Percentiles rank a stretch among this genome's conserved stretches.
Conservation (phyloP, 495 filamentous ascomycete species). For the Tuber brumale region DNA sequence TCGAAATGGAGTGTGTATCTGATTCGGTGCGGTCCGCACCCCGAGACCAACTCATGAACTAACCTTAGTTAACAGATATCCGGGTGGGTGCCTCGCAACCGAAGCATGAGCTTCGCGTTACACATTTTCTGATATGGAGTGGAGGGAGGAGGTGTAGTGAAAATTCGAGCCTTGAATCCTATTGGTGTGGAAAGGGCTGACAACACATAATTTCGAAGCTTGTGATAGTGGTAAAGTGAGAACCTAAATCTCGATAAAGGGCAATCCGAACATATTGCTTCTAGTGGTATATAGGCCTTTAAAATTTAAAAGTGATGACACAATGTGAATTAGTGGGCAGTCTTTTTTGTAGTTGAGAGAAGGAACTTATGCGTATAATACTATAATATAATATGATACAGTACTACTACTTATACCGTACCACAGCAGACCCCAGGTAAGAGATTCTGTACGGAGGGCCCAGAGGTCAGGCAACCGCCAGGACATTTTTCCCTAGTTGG, state of each 20-base stretch:
- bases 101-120: neutral
- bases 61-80: neutral
- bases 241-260: neutral
- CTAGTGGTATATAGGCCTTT: neutral
- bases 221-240: neutral
- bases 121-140: neutral
- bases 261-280: neutral
- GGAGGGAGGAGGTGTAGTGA: neutral
- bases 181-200: neutral
- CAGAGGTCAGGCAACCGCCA: neutral
- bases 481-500: neutral
- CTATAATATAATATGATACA: neutral
- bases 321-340: neutral
- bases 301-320: neutral
- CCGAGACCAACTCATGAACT: neutral
- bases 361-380: neutral
- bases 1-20: neutral
- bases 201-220: neutral
- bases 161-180: neutral
- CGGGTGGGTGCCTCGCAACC: neutral
- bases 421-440: neutral
- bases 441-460: neutral
- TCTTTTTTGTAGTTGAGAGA: neutral
- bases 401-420: neutral
- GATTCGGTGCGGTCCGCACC: neutral